Evolutionary conservation across 2,329 filamentous ascomycete genomes (phyloP), one percentile per base, ranked within the genome.

Genomic region (Alternaria incomplexa): DNA sequence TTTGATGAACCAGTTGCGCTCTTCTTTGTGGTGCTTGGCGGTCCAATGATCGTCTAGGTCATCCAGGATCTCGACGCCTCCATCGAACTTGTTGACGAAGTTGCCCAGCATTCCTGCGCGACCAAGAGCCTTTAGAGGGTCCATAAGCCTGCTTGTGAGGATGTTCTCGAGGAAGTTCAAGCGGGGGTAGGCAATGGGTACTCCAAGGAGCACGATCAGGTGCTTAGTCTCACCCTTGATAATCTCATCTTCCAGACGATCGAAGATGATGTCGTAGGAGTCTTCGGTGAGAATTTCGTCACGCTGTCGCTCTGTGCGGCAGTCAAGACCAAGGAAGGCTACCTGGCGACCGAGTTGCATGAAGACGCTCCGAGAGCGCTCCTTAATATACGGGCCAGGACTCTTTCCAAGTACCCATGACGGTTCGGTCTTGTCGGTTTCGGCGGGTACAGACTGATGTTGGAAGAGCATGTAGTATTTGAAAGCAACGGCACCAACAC

Each of bases 401-500:
- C 86, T 84, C 23, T 87, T 83, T 6, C 96, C 96, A 5, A 98
- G 82, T 17, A 96, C 83, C 96, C 96, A 98, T 76, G 93, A 97
- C 3, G 95, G 93, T 79, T 99, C 96, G 3, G 91, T 88, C 36
- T 86, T 84, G 69, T 96, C 90, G 0, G 90, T 93, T 81, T 99
- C 96, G 48, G 90, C 88, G 1, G 88, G 83, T 4, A 97, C 85
- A 69, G 91, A 97, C 79, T 99, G 96, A 72, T 99, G 96, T 79
- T 99, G 96, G 83, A 99, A 99, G 9, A 99, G 86, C 89, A 99
- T 91, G 75, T 99, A 99, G 81, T 98, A 99, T 79, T 99, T 99
- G 87, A 96, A 98, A 0, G 95, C 95, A 53, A 98, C 89, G 40
- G 91, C 91, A 3, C 96, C 96, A 9, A 99, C 81, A 0, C 96